Evolutionary conservation across 768 basidiomycete species (phyloP), one percentile per base, ranked within the genome.

Genomic region (Amanita brunnescens): DNA sequence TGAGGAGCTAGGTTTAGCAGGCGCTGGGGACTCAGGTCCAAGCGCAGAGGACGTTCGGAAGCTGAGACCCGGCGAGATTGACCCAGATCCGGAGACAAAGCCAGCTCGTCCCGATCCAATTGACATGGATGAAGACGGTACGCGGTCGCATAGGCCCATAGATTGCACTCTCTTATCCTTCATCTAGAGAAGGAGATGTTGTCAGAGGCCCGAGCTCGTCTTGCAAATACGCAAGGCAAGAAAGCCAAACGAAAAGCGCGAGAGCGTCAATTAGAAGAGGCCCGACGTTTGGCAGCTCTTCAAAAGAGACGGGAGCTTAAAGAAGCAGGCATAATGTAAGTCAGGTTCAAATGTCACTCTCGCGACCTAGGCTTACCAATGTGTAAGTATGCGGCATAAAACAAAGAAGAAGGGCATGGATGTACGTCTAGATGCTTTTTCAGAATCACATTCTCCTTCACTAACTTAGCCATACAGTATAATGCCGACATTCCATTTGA

Each of bases 51-150:
- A 97, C 57, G 82, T 95, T 35, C 76, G 95, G 49, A 77, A 83
- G 54, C 71, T 99, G 55, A 76, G 92, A 45, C 92, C 96, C 6
- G 96, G 96, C 39, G 96, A 98, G 70, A 95, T 99, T 53, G 96
- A 99, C 67, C 94, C 95, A 5, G 94, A 99, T 70, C 96, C 96
- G 12, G 96, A 99, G 69, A 96, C 94, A 8, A 94, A 97, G 62
- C 92, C 96, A 43, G 96, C 96, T 9, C 80, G 96, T 23, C 96
- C 96, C 5, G 96, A 99, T 71, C 96, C 96, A 5, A 97, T 98
- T 59, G 96, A 99, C 70, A 99, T 99, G 96, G 96, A 99, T 64
- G 96, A 99, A 70, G 96, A 98, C 63, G 94, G 91, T 87, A 56
- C 52, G 79, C 70, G 32, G 10, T 46, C 23, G 39, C 18, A 29